Base-by-base conservation (phyloP, 305 asterid species). In the Petunia hybrid region DNA sequence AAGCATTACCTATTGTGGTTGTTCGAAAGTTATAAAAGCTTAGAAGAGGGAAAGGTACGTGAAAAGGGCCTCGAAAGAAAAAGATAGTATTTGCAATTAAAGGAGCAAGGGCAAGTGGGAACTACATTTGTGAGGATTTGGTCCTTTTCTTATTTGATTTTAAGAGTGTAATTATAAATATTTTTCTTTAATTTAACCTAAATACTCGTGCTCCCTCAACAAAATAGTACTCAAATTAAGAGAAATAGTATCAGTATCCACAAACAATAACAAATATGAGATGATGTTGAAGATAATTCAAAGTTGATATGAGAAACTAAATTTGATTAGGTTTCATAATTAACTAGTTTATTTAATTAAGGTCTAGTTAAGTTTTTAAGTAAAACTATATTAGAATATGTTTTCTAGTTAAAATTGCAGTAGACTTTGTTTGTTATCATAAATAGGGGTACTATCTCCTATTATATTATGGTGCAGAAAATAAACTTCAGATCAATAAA, bases 51-150 rank as follows among this genome's bases (percentile, higher is more conserved):
- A 16, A 68, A 70, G 42, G 60, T 71, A 46, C 31, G 48, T 71
- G 61, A 9, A 12, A 66, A 66, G 73, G 73, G 36, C 4, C 36
- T 40, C 12, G 1, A 40, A 40, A 70, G 77, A 70, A 46, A 71
- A 48, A 31, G 31, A 71, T 31, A 35, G 8, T 7, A 14, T 48
- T 48, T 48, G 61, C 35, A n/a, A 71, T 71, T 35, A 10, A 71
- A 71, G 62, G 77, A 48, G 62, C 45, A 71, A 70, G 35, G 45
- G 61, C 77, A 71, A 10, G 77, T 8, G 6, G 35, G 35, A 1
- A 71, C 43, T 31, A 71, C 13, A 45, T 70, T 42, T 69, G 9
- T n/a, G 0, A 22, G 31, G 31, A 22, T 22, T 22, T 22, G 35
- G 35, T 57, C 63, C 9, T 57, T 57, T 57, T 57, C 36, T 7